Evolutionary conservation across 805 yeast genomes (phyloP).

Genomic region (Candida krabiensis): DNA sequence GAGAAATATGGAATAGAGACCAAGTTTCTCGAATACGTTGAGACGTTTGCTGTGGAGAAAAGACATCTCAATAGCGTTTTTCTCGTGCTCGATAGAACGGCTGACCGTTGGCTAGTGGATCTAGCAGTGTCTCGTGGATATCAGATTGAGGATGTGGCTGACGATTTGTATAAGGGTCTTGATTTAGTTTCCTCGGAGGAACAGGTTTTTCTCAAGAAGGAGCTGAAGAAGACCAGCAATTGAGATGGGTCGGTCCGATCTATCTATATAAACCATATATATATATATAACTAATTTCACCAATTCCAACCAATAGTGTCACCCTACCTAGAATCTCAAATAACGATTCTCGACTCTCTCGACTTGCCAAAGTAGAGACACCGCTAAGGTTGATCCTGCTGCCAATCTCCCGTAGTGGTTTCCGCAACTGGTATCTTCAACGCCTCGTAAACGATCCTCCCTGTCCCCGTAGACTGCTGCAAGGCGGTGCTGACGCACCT

Average conservation of each 20-base stretch:
- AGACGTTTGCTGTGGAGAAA: constrained; percentile 51
- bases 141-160: constrained; percentile 14
- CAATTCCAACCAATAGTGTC: neutral
- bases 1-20: constrained; percentile 61
- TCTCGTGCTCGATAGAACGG: constrained; percentile 11
- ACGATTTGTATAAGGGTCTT: constrained; percentile 24
- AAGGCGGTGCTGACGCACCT: too few relatives aligned
- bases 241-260: too few relatives aligned
- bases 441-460: too few relatives aligned
- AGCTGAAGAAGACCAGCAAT: neutral
- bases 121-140: constrained; percentile 19
- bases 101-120: constrained; percentile 9
- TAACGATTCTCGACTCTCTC: too few relatives aligned
- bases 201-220: constrained; percentile 6
- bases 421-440: too few relatives aligned
- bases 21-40: constrained; percentile 54
- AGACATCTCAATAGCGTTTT: constrained; percentile 53
- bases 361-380: too few relatives aligned
- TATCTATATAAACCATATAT: neutral
- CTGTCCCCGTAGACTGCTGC: too few relatives aligned
- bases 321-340: too few relatives aligned
- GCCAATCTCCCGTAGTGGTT: too few relatives aligned
- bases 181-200: constrained; percentile 8
- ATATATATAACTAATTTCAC: neutral
- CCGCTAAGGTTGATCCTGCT: too few relatives aligned